Base-by-base conservation (phyloP, 257 asterid species). In the Salvia miltiorrhiza region DNA sequence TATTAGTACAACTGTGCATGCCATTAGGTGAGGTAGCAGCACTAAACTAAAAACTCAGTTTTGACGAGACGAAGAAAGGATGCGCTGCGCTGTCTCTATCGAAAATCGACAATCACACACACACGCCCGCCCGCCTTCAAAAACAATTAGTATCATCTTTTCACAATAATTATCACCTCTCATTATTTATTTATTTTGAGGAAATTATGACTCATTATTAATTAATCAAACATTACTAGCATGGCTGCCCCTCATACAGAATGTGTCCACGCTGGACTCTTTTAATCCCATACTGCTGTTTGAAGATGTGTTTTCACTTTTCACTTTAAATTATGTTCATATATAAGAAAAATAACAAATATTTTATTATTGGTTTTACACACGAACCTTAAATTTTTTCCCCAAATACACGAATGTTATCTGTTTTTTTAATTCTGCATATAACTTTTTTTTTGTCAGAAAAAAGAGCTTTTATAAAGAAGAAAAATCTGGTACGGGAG, bases 11-110 rank as follows among this genome's bases (percentile, higher is more conserved):
- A 33, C 70, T 73, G 67, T 70, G 16, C 9, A 50, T 80, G 80
- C 65, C 80, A 74, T 80, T 80, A 76, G 90, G 90, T 80, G 82
- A 78, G 55, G 77, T 50, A n/a, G n/a, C n/a, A 71, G 72, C 80
- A 78, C 28, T 24, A 48, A 40, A 61, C 64, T 6, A 60, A 58
- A 30, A 9, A 48, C 24, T 13, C 63, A 49, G 49, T 50, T 72
- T 40, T 13, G 61, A 66, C 53, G 20, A 72, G 65, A 30, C 37
- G 24, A 50, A 19, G 21, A 19, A 47, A 58, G 35, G 33, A 43
- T n/a, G n/a, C n/a, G n/a, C n/a, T 56, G 59, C 2, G 40, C 60
- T 76, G 70, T 71, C 71, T 47, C 53, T 14, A 30, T 49, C 80
- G 49, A 14, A 24, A 57, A 17, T 41, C 14, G 50, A 60, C 72